Percentiles rank a stretch among this genome's conserved stretches.
These are phyloP conservation scores for Eucalyptus shirleyi DNA, from an alignment of 345 rosid species.

Conservation along the genomic window DNA sequence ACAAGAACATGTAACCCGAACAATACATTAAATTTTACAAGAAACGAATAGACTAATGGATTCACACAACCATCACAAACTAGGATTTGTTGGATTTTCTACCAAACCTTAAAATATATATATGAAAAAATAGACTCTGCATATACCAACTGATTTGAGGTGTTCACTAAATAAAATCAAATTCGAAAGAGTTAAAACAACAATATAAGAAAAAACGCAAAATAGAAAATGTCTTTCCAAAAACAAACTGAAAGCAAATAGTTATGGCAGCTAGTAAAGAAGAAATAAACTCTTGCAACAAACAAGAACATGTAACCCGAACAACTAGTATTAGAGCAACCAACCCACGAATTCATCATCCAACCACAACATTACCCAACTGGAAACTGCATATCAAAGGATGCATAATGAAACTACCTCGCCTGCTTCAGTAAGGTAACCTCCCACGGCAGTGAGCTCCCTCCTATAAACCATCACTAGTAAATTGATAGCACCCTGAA, in stretches of 20 bases:
- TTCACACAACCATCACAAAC: neutral
- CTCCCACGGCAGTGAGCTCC: slow-evolving; percentile 88
- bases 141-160: neutral
- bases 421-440: slow-evolving; percentile 94
- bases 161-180: neutral
- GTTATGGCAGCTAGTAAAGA: neutral
- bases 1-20: no score
- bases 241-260: neutral
- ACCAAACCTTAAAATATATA: neutral
- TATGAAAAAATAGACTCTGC: neutral
- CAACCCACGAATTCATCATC: neutral
- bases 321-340: neutral
- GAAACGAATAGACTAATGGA: neutral
- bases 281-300: neutral
- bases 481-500: slow-evolving; percentile 93
- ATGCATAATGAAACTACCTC: slow-evolving; percentile 42
- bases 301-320: neutral
- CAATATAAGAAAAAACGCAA: neutral
- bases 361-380: neutral
- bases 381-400: neutral
- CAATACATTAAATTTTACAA: neutral
- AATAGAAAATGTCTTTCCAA: neutral
- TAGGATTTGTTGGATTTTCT: neutral
- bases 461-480: slow-evolving; percentile 79
- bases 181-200: neutral